A percentile compares a stretch with the other conserved stretches of the same genome.
phyloP scores from a whole-genome alignment of 176 grass and related monocot species.

The Ensete ventricosum region DNA sequence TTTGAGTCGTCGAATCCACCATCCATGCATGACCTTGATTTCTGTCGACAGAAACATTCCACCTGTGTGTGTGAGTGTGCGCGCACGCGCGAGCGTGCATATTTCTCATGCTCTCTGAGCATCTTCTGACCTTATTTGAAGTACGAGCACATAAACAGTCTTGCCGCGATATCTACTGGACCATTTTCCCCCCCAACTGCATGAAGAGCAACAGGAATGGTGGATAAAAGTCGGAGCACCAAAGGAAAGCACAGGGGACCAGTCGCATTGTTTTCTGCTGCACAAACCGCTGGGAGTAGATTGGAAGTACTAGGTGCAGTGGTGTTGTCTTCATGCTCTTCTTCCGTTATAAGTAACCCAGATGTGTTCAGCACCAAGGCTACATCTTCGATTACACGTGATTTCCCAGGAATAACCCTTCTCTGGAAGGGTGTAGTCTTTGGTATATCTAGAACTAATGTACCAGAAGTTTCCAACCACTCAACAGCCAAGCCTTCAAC shows the following conservation, averaged over 20 bases:
- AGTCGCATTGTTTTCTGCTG: constrained; percentile 17
- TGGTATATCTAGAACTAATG: constrained; percentile 65
- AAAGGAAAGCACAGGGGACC: constrained; percentile 56
- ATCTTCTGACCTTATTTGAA: constrained; percentile 34
- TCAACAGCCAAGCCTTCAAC: constrained; percentile 59
- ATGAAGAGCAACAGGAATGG: constrained; percentile 70
- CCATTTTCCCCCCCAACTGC: constrained; percentile 60
- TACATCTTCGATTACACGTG: constrained; percentile 58
- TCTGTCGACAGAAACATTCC: not conserved
- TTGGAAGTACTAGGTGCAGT: constrained; percentile 1
- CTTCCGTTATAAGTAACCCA: constrained; percentile 28
- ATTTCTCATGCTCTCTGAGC: not conserved
- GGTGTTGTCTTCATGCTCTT: constrained; percentile 28
- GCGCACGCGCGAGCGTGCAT: too few species aligned
- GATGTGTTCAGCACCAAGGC: constrained; percentile 63
- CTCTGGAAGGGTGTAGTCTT: constrained; percentile 36
- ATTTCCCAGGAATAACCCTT: constrained; percentile 35
- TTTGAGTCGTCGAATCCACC: constrained; percentile 10
- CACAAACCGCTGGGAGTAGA: constrained; percentile 22
- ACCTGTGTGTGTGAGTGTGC: too few species aligned
- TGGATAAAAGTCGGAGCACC: constrained; percentile 55
- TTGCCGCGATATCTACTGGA: constrained; percentile 56
- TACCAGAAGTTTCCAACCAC: constrained; percentile 74
- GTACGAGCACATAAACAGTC: constrained; percentile 66
- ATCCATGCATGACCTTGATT: not conserved